Conservation (phyloP, 2,329 filamentous ascomycete genomes). For the Fusarium nodosum region DNA sequence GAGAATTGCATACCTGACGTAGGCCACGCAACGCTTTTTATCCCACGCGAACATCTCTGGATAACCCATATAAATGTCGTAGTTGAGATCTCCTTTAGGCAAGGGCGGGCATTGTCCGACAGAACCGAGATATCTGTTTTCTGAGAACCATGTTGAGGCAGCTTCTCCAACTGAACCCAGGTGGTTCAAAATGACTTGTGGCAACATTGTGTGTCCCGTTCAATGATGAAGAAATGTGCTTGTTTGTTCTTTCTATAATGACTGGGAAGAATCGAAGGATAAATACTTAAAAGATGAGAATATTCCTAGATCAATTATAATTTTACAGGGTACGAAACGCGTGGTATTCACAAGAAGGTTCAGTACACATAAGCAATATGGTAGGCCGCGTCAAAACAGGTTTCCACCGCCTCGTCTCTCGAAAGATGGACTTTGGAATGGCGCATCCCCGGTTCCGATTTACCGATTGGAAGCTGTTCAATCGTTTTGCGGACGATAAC, state of each 20-base stretch:
- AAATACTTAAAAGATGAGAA: neutral
- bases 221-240: neutral
- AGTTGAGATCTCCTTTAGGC: neutral
- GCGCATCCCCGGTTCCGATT: neutral
- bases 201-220: neutral
- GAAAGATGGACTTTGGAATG: neutral
- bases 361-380: neutral
- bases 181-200: neutral
- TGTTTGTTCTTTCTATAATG: neutral
- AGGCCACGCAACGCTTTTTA: conserved; percentile 1
- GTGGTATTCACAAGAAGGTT: neutral
- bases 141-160: neutral
- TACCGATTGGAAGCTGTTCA: neutral
- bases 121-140: neutral
- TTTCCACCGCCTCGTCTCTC: neutral
- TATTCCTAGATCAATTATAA: neutral
- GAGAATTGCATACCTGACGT: neutral
- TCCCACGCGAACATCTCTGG: conserved; percentile 5
- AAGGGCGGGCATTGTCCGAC: neutral
- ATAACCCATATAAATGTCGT: conserved; percentile 2
- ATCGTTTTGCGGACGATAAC: fast-evolving
- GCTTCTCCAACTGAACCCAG: neutral
- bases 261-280: fast-evolving
- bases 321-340: neutral
- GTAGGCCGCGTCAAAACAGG: neutral